phyloP scores from a whole-genome alignment of 2,329 filamentous ascomycete genomes.

The Phyllosticta paracitricarpa region DNA sequence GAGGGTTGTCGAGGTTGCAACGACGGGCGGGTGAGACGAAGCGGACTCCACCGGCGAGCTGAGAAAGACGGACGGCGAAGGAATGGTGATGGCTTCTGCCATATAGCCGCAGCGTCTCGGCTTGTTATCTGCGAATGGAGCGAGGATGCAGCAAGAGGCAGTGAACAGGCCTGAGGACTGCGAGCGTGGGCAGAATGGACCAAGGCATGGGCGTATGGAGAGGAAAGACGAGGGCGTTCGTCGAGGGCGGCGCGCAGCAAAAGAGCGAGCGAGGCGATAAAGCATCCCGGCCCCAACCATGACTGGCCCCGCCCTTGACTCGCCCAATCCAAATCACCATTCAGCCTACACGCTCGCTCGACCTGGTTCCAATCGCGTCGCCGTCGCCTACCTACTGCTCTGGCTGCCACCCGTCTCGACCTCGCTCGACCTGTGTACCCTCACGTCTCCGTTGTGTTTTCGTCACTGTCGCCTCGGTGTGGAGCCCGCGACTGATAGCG shows the following conservation, averaged over 20 bases:
- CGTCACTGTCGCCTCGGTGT: not conserved
- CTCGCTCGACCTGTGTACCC: not conserved
- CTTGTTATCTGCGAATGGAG: constrained; percentile 7
- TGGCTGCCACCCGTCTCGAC: too few relatives aligned
- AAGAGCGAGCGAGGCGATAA: not conserved
- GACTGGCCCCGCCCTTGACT: not conserved
- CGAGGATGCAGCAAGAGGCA: constrained; percentile 10
- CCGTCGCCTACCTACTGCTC: too few relatives aligned
- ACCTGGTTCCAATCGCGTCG: not conserved
- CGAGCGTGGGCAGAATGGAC: constrained; percentile 7
- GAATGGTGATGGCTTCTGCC: constrained; percentile 50
- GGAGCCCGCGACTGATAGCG: not conserved
- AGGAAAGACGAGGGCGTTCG: not conserved
- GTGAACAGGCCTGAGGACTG: constrained; percentile 6
- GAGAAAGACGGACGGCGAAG: constrained; percentile 48
- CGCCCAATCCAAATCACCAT: not conserved
- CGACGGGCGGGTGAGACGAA: constrained; percentile 12
- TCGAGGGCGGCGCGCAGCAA: not conserved
- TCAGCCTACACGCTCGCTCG: not conserved
- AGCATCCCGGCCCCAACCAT: not conserved
- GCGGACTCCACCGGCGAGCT: constrained; percentile 21
- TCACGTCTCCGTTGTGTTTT: not conserved
- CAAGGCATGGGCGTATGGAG: constrained; percentile 8
- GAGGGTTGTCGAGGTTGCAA: constrained; percentile 13
- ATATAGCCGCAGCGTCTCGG: constrained; percentile 18